Base-by-base conservation (phyloP, 768 basidiomycete genomes). In the Collybiopsis confluens region DNA sequence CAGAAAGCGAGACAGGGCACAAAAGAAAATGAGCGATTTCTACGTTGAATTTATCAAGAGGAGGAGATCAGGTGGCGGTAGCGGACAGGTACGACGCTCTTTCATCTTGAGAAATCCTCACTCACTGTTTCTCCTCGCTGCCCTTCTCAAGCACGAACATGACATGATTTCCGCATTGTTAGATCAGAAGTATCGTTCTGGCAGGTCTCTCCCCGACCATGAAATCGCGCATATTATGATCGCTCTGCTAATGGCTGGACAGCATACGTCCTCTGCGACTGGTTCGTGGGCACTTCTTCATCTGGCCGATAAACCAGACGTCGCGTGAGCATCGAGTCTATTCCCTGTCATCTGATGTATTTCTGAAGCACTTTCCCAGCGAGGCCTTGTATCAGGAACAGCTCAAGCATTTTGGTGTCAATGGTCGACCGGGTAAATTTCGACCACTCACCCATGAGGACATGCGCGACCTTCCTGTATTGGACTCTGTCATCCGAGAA, bases 201-300 rank as follows among this genome's bases (percentile, higher is more conserved):
- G 97, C 53, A 76, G 79, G 42, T 65, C 76, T 2, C 77, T 98
- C 37, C 79, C 77, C 56, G 94, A 99, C 64, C 86, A 89, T 60
- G 92, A 98, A 68, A 88, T 98, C 56, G 94, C 97, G 0, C 97
- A 98, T 66, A 95, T 99, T 65, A 85, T 99, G 88, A 99, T 98
- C 63, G 97, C 97, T 15, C 81, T 99, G 43, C 85, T 99, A 58
- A 98, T 99, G 97, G 97, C 97, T 41, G 97, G 97, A 36, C 97
- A 99, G 72, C 97, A 99, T 71, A 99, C 97, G 0, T 92, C 90
- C 61, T 97, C 97, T 13, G 87, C 97, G 2, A 88, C 92, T 20
- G 85, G 85, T 28, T 87, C 93, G 9, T 99, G 97, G 97, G 67
- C 86, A 15, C 76, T 98, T 36, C 81, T 98, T 40, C 92, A 97